These are phyloP conservation scores for Aspergillus novoparasiticus DNA, from an alignment of 2,329 filamentous ascomycete genomes.

Conservation along the genomic window DNA sequence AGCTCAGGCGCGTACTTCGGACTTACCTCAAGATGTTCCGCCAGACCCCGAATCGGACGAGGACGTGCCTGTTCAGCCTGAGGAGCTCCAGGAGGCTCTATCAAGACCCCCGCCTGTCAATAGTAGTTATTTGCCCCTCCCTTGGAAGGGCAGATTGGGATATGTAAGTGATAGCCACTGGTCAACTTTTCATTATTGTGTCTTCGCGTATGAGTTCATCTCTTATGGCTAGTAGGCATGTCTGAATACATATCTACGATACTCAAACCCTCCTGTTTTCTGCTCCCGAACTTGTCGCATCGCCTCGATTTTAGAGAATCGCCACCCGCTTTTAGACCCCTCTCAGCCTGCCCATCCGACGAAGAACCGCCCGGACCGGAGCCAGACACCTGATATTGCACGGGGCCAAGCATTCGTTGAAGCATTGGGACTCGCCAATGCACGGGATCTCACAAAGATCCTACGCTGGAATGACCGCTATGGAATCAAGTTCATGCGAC, in stretches of 20 bases:
- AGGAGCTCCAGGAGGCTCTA: constrained; percentile 61
- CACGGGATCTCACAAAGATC: constrained; percentile 81
- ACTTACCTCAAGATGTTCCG: constrained; percentile 21
- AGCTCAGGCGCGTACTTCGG: constrained; percentile 13
- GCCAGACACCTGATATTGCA: constrained; percentile 65
- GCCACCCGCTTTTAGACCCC: constrained; percentile 76
- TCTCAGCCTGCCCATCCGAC: constrained; percentile 75
- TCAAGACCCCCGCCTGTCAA: constrained; percentile 75
- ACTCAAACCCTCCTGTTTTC: constrained; percentile 81
- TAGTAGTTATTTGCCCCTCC: constrained; percentile 79
- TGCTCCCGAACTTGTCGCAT: constrained; percentile 90
- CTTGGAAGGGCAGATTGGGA: constrained; percentile 86
- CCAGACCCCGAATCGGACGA: constrained; percentile 59
- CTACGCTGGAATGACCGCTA: constrained; percentile 90
- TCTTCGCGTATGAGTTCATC: background rate
- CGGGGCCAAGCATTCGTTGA: constrained; percentile 75
- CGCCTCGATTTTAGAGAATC: constrained; percentile 84
- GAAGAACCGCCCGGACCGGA: constrained; percentile 82
- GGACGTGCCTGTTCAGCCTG: constrained; percentile 54
- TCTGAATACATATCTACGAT: constrained; percentile 86
- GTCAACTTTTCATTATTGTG: no score
- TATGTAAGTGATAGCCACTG: constrained; percentile 64
- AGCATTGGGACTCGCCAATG: constrained; percentile 76
- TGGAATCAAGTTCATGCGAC: constrained; percentile 85
- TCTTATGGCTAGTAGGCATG: constrained; percentile 63